Evolutionary conservation across 345 rosid species (phyloP), one percentile per base, ranked within the genome.

Genomic region (Viola odorata): DNA sequence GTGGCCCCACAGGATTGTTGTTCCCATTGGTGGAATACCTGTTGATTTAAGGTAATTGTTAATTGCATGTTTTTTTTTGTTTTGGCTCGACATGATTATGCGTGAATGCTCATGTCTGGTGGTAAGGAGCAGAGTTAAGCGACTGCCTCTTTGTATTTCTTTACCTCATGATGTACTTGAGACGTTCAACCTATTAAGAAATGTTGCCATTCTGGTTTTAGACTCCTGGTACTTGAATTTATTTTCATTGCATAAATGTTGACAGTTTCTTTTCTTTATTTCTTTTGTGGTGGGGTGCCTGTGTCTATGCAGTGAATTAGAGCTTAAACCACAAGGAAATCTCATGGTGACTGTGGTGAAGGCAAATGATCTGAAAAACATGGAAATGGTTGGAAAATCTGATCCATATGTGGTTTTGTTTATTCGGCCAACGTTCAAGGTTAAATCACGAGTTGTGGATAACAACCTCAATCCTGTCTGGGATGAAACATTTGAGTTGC

Each of bases 1-100:
- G 74, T 95, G 98, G 99, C 99, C 99, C 41, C 96, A 88, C 75
- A 86, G 98, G 80, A 91, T 95, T 68, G 96, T 91, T 75, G 98
- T 95, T 62, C 99, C 99, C 53, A 73, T 95, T 63, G 99, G 99
- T 68, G 99, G 96, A 68, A 73, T 82, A 53, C 85, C 88, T 63
- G 94, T 86, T 69, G 99, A 95, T 74, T 64, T 70, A 9, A 91
- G 97, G 99, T 91, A 67, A 65, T 41, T 14, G 67, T 61, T 38
- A 41, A 6, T 62, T 38, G 16, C 57, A 15, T 41, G 57, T 40
- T 68, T 63, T 51, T 50, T 42, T 12, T 48, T 38, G 32, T 23
- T 23, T 23, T 23, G 32, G 32, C 32, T 23, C 32, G 2, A 23
- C 32, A 23, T 23, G 32, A 23, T 23, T 2, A 23, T 23, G 1